A percentile compares a stretch with the other conserved stretches of the same genome.
Conservation (phyloP, 2,329 filamentous ascomycete genomes). For the Exophiala mesophila region DNA sequence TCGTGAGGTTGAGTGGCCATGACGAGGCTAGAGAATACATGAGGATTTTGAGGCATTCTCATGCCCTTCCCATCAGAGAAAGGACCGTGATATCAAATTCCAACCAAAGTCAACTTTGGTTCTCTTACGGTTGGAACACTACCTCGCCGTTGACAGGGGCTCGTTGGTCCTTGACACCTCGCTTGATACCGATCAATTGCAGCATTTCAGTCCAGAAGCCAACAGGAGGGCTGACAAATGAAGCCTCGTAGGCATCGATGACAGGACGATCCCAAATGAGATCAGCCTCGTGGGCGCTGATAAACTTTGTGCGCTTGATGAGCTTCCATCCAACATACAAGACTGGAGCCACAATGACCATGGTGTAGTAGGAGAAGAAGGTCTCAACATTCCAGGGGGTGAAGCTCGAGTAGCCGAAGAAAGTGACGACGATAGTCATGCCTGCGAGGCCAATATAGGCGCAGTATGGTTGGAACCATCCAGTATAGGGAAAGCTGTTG, state of each 20-base stretch:
- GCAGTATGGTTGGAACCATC: constrained; percentile 56
- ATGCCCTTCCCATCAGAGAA: too few species aligned
- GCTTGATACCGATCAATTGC: constrained; percentile 21
- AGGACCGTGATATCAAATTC: too few species aligned
- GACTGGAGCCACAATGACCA: constrained; percentile 51
- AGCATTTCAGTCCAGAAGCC: constrained; percentile 26
- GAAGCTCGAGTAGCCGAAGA: constrained; percentile 51
- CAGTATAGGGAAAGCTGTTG: constrained; percentile 52
- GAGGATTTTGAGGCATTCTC: too few species aligned
- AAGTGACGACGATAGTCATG: constrained; percentile 44
- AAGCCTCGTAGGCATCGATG: constrained; percentile 55
- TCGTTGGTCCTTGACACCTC: constrained; percentile 12
- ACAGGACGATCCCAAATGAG: constrained; percentile 58
- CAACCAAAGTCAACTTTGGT: too few species aligned
- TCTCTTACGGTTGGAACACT: too few species aligned
- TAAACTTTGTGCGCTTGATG: constrained; percentile 53
- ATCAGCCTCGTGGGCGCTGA: constrained; percentile 53
- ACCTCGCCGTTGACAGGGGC: constrained; percentile 2
- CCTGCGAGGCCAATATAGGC: constrained; percentile 30
- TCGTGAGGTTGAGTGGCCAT: too few species aligned
- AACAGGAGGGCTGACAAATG: constrained; percentile 46
- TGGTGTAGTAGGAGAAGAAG: constrained; percentile 62
- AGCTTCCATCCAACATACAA: constrained; percentile 61
- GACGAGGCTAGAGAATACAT: too few species aligned
- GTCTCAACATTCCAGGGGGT: constrained; percentile 59